Conservation (phyloP, 129 eudicot genomes). For the Chrysanthemum lavandulifolium region DNA sequence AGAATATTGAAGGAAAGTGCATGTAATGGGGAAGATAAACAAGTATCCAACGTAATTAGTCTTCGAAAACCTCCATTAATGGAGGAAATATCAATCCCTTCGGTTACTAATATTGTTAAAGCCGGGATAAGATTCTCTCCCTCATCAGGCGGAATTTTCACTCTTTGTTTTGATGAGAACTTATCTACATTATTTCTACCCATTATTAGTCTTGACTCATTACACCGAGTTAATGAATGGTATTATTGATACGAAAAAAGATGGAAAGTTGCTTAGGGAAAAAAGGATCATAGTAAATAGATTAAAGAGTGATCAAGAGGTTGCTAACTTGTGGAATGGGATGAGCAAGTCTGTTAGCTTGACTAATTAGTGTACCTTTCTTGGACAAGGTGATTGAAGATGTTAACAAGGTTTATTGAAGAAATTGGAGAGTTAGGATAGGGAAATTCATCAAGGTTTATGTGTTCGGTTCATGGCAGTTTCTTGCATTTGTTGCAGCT, state of each 20-base stretch:
- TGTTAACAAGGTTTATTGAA: too few species aligned
- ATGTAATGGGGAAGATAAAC: slow-evolving; percentile 19
- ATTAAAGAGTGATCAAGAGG: too few species aligned
- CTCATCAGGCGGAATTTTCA: slow-evolving; percentile 40
- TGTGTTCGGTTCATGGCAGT: too few species aligned
- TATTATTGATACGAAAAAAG: slow-evolving; percentile 39
- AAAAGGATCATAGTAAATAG: too few species aligned
- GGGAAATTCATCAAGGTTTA: too few species aligned
- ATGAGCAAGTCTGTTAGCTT: too few species aligned
- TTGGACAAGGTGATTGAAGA: too few species aligned
- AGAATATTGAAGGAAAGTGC: slow-evolving; percentile 38
- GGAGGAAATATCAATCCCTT: slow-evolving; percentile 75
- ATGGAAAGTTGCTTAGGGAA: too few species aligned
- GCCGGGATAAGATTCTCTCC: slow-evolving; percentile 54
- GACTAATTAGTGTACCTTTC: too few species aligned
- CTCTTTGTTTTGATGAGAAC: slow-evolving; percentile 40
- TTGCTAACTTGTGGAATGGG: too few species aligned
- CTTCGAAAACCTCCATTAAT: slow-evolving; percentile 36
- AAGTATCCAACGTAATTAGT: slow-evolving; percentile 4
- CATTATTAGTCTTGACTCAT: slow-evolving; percentile 43
- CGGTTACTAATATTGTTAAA: slow-evolving; percentile 44
- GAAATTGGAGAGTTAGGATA: too few species aligned
- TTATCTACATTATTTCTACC: slow-evolving; percentile 41
- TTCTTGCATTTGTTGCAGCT: too few species aligned
- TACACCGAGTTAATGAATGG: slow-evolving; percentile 71